Evolutionary conservation across 2,329 filamentous ascomycete genomes (phyloP), one percentile per base, ranked within the genome.

Genomic region (Diaporthe citrichinensis): DNA sequence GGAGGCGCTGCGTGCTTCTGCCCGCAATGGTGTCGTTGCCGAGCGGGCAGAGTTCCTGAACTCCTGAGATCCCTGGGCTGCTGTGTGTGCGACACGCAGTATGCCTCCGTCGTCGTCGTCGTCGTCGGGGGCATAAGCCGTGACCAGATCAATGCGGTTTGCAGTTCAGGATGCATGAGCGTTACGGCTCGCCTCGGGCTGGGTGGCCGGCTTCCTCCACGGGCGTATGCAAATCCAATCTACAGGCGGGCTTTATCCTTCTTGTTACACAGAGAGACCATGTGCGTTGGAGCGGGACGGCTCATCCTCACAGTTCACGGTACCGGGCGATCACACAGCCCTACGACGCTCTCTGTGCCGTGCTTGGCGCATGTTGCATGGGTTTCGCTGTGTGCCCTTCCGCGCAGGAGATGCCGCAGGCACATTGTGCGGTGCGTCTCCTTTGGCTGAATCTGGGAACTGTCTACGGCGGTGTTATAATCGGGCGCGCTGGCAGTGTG

Each of bases 291-390:
- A 31, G 44, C 62, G 15, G n/a, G 14, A n/a, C 49, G 31, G 46
- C 46, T 39, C 31, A 39, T 55, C 46, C 65, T 25, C 23, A 20
- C 46, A 68, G 15, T 10, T 41, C 14, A 53, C 46, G 65, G 65
- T 51, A 39, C 31, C 65, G 65, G 44, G 46, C 65, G 65, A 69
- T 69, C 65, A 55, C 65, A 34, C 49, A 69, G 65, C 65, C 65
- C 65, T 69, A 55, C 65, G 65, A 69, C 12, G 15, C 23, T 41
- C 34, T 69, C n/a, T 41, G 65, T 69, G 65, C 65, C 65, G 65
- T 25, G 20, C 49, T 69, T 69, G 49, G 65, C 65, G 65, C 65
- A 69, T 53, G 46, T 69, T 55, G 65, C 65, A 69, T 69, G 46
- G 12, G 23, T 20, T 31, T 25, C 28, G 46, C 12, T 53, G 23